Conservation (phyloP, 2,329 filamentous ascomycete genomes). For the Myriosclerotinia scirpicola region DNA sequence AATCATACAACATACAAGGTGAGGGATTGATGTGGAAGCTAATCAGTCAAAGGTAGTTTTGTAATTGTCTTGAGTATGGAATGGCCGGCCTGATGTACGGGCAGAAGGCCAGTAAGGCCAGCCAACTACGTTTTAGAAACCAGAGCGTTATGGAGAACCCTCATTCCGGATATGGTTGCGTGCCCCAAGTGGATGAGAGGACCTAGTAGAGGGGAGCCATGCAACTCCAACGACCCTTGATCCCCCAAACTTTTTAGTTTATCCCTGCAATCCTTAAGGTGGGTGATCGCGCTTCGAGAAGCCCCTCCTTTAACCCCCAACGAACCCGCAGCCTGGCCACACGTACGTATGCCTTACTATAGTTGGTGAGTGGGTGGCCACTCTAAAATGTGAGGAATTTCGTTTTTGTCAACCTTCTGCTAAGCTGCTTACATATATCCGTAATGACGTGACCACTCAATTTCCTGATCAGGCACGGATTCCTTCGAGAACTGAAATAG, state of each 20-base stretch:
- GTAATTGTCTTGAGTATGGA: conserved; percentile 16
- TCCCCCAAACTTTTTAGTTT: conserved; percentile 10
- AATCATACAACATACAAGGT: conserved; percentile 4
- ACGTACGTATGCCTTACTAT: conserved; percentile 9
- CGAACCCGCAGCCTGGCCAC: conserved; percentile 6
- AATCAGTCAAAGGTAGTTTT: conserved; percentile 8
- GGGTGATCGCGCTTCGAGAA: conserved; percentile 18
- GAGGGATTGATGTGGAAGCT: conserved; percentile 8
- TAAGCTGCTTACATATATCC: conserved; percentile 10
- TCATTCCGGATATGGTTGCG: conserved; percentile 19
- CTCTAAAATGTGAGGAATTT: not conserved
- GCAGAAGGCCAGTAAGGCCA: conserved; percentile 1
- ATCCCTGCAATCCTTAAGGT: conserved; percentile 22
- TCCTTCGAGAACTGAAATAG: not conserved
- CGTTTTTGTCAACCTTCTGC: conserved; percentile 1
- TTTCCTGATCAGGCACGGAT: conserved; percentile 9
- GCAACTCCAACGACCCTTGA: conserved; percentile 18
- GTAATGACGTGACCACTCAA: conserved; percentile 13
- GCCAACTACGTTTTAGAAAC: conserved; percentile 3
- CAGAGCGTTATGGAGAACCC: conserved; percentile 16
- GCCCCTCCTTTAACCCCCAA: conserved; percentile 18
- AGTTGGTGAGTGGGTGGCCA: not conserved
- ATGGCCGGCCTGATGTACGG: conserved; percentile 16
- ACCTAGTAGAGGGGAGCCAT: conserved; percentile 6
- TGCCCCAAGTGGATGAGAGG: conserved; percentile 15